These are phyloP conservation scores for Cudoniella acicularis DNA, from an alignment of 495 filamentous ascomycete genomes.

Conservation along the genomic window DNA sequence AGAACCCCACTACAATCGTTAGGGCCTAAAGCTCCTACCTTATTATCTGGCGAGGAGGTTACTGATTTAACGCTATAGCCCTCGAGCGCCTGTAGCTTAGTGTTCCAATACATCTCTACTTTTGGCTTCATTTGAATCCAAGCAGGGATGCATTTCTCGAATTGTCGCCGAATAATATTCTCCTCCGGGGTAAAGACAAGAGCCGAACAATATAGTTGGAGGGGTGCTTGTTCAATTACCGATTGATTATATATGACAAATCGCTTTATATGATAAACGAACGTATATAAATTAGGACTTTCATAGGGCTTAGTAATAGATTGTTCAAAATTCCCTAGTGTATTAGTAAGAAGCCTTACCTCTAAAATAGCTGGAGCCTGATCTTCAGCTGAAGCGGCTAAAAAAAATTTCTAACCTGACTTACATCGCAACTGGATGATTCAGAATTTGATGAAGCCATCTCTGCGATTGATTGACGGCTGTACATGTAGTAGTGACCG, in stretches of 20 bases:
- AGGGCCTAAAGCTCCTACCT: constrained; percentile 23
- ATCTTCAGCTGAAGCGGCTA: constrained; percentile 15
- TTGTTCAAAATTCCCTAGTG: background rate
- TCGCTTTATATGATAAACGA: constrained; percentile 10
- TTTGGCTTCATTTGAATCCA: background rate
- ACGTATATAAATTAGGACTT: constrained; percentile 7
- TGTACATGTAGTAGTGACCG: too few relatives aligned
- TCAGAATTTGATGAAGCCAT: too few relatives aligned
- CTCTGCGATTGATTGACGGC: too few relatives aligned
- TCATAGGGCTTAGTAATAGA: background rate
- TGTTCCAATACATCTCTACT: too few relatives aligned
- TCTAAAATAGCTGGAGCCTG: constrained; percentile 5
- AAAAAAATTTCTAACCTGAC: too few relatives aligned
- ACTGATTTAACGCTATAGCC: constrained; percentile 26
- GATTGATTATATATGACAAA: constrained; percentile 6
- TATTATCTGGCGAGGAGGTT: constrained; percentile 31
- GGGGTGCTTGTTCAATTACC: constrained; percentile 16
- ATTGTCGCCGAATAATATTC: background rate
- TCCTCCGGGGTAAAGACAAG: background rate
- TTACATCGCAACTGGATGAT: too few relatives aligned
- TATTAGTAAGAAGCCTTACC: background rate
- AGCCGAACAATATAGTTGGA: background rate
- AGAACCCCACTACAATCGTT: too few relatives aligned
- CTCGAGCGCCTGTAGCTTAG: constrained; percentile 24
- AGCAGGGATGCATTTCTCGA: background rate